Evolutionary conservation across 768 basidiomycete genomes (phyloP).

Genomic region (Boletus rubroflammeus): DNA sequence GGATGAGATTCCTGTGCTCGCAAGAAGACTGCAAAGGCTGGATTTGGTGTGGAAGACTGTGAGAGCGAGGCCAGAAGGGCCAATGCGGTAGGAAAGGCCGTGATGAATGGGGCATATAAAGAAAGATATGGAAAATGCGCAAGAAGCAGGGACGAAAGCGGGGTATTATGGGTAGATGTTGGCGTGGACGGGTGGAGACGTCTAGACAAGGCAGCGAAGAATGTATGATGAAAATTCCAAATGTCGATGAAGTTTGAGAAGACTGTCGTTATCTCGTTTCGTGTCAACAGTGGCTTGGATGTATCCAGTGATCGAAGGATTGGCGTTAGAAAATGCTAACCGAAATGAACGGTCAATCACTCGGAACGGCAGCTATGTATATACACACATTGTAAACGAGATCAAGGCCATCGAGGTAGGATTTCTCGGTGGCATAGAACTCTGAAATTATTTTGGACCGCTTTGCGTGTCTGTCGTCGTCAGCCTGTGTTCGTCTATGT

Average conservation of each 20-base stretch:
- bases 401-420: slow-evolving; percentile 79
- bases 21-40: slow-evolving; percentile 60
- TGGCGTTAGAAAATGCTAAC: slow-evolving; percentile 79
- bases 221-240: slow-evolving; percentile 81
- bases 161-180: slow-evolving; percentile 31
- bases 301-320: slow-evolving; percentile 74
- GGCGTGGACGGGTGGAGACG: slow-evolving; percentile 30
- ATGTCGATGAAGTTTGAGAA: slow-evolving; percentile 92
- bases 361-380: not conserved
- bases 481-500: slow-evolving; percentile 36
- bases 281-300: slow-evolving; percentile 62
- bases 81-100: slow-evolving; percentile 68
- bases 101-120: slow-evolving; percentile 81
- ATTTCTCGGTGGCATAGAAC: slow-evolving; percentile 76
- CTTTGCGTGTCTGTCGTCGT: slow-evolving; percentile 52
- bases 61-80: slow-evolving; percentile 55
- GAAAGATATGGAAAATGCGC: slow-evolving; percentile 88
- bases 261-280: slow-evolving; percentile 63
- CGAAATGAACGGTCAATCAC: not conserved
- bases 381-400: slow-evolving; percentile 73
- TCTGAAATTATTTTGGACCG: slow-evolving; percentile 71
- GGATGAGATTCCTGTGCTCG: slow-evolving; percentile 63
- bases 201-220: slow-evolving; percentile 57
- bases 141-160: slow-evolving; percentile 59
- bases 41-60: slow-evolving; percentile 38